phyloP scores from a whole-genome alignment of 192 early-diverging fungal genomes.

The Allomyces macrogynus region DNA sequence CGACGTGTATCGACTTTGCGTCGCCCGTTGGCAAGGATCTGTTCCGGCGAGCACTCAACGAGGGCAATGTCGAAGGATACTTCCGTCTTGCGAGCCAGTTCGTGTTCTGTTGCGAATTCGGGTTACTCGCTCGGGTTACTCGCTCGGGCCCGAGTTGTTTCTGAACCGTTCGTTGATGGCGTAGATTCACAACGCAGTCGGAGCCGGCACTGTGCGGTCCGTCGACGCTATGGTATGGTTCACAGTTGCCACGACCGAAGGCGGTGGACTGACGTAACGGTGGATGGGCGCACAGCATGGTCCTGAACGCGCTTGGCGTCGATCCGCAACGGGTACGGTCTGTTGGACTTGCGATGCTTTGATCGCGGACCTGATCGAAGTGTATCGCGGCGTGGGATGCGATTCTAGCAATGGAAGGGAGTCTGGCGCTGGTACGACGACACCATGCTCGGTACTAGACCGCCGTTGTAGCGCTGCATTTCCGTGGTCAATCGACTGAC shows the following conservation, averaged over 20 bases:
- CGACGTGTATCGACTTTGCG: conserved; percentile 14
- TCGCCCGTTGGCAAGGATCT: conserved; percentile 10
- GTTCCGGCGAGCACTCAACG: conserved; percentile 10
- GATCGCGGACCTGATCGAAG: too few species aligned
- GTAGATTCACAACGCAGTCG: conserved; percentile 10
- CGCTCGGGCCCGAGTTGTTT: too few species aligned
- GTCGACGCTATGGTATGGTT: conserved; percentile 8
- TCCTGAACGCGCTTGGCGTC: conserved; percentile 19
- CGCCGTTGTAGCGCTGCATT: too few species aligned
- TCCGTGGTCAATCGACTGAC: too few species aligned
- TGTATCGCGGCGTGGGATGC: too few species aligned
- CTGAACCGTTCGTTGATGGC: too few species aligned
- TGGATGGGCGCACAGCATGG: conserved; percentile 7
- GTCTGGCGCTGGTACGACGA: conserved; percentile 26
- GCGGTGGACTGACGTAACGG: background rate
- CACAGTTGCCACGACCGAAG: too few species aligned
- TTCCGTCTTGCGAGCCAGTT: conserved; percentile 18
- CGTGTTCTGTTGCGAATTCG: background rate
- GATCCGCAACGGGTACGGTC: conserved; percentile 10
- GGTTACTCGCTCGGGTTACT: too few species aligned
- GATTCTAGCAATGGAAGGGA: conserved; percentile 15
- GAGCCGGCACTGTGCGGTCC: conserved; percentile 25
- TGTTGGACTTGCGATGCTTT: too few species aligned
- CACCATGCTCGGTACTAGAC: conserved; percentile 8
- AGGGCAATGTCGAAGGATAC: conserved; percentile 13